Conservation (phyloP, 2,329 filamentous ascomycete genomes). For the Orbilia quercus region DNA sequence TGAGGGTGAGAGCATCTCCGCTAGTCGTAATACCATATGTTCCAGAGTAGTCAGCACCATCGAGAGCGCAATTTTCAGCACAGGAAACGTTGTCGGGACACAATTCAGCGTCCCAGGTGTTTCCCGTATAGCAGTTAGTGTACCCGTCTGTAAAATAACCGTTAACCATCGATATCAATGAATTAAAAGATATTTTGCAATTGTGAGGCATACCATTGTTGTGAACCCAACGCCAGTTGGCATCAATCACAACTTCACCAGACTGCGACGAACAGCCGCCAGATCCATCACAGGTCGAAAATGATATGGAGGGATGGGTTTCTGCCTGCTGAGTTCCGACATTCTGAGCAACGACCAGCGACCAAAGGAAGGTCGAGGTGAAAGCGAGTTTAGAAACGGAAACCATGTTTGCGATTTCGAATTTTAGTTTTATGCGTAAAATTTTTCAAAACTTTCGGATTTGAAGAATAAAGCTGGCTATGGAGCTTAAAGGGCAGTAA, state of each 20-base stretch:
- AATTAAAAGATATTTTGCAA: no score
- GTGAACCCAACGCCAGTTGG: slow-evolving; percentile 69
- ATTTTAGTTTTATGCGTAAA: not conserved
- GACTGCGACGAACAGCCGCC: slow-evolving; percentile 68
- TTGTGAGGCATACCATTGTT: slow-evolving; percentile 59
- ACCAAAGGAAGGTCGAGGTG: slow-evolving; percentile 46
- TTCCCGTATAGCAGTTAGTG: slow-evolving; percentile 67
- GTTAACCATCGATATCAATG: not conserved
- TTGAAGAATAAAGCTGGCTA: slow-evolving; percentile 16
- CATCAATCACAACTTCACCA: slow-evolving; percentile 69
- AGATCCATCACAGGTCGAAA: slow-evolving; percentile 68
- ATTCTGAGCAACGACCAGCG: slow-evolving; percentile 65
- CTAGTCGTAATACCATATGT: slow-evolving; percentile 70
- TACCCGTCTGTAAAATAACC: slow-evolving; percentile 60
- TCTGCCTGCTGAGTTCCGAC: slow-evolving; percentile 67
- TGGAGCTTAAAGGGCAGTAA: not conserved
- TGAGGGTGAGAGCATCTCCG: slow-evolving; percentile 68
- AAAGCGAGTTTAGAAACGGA: slow-evolving; percentile 44
- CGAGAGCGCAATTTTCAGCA: slow-evolving; percentile 68
- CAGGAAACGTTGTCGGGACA: slow-evolving; percentile 65
- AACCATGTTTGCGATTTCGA: slow-evolving; percentile 44
- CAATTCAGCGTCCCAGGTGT: slow-evolving; percentile 64
- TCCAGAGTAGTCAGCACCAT: slow-evolving; percentile 68
- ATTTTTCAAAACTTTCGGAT: slow-evolving; percentile 22
- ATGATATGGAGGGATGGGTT: slow-evolving; percentile 68